Conservation (phyloP, 2,329 filamentous ascomycete species). For the Fusarium sp. region DNA sequence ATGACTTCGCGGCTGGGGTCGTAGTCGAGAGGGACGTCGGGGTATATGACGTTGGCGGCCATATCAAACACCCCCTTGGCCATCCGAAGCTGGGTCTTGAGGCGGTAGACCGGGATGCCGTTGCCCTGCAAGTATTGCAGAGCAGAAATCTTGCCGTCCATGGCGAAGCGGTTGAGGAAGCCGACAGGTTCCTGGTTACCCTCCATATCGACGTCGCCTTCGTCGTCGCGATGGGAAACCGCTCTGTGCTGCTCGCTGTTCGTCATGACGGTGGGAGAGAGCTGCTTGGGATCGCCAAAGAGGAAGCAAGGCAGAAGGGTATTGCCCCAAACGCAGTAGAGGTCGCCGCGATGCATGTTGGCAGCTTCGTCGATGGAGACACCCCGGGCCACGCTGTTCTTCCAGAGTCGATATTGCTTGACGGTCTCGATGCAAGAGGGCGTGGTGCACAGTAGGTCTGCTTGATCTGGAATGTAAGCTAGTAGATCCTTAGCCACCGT, state of each 20-base stretch:
- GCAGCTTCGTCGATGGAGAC: constrained; percentile 42
- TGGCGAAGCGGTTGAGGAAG: not conserved
- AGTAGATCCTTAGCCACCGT: too few species aligned
- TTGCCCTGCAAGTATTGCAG: not conserved
- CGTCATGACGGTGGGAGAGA: constrained; percentile 26
- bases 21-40: not conserved
- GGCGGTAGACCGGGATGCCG: not conserved
- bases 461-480: too few species aligned
- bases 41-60: not conserved
- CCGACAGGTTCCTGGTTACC: not conserved
- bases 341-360: constrained; percentile 38
- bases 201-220: not conserved
- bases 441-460: constrained; percentile 24
- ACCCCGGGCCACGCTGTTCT: not conserved
- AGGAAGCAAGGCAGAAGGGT: constrained; percentile 34
- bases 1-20: not conserved
- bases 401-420: not conserved
- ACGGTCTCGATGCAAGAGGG: not conserved
- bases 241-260: not conserved
- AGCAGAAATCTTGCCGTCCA: not conserved
- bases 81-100: constrained; percentile 2
- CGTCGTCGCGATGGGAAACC: not conserved
- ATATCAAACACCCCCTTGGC: not conserved
- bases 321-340: constrained; percentile 41
- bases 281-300: constrained; percentile 36